Percentiles rank a stretch among this genome's conserved stretches.
These are phyloP conservation scores for Chamaenerion angustifolium DNA, from an alignment of 345 rosid genomes.

Conservation along the genomic window DNA sequence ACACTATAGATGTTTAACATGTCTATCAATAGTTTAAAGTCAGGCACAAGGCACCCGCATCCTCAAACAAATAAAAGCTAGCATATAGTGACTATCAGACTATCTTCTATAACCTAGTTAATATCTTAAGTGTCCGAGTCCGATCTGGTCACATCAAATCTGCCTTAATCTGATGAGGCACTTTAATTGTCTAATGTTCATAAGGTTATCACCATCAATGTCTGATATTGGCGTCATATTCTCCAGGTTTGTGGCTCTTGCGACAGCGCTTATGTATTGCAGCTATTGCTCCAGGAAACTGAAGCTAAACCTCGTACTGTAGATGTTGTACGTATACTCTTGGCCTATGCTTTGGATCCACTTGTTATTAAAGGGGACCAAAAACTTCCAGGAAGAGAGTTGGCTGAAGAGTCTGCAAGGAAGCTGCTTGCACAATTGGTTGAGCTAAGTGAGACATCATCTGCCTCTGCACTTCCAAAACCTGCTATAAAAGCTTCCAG, in stretches of 20 bases:
- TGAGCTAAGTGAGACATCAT: constrained; percentile 47
- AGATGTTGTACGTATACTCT: constrained; percentile 60
- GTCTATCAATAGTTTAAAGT: no score
- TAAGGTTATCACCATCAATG: no score
- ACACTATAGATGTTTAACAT: no score
- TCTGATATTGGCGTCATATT: not conserved
- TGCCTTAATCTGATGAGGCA: no score
- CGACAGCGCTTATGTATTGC: constrained; percentile 82
- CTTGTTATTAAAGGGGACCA: constrained; percentile 39
- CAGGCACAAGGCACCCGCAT: no score
- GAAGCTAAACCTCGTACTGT: constrained; percentile 74
- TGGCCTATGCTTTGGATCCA: constrained; percentile 64
- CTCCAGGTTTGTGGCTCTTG: constrained; percentile 75
- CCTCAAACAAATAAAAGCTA: no score
- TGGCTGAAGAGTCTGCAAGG: constrained; percentile 45
- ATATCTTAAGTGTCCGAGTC: no score
- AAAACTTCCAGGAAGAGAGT: constrained; percentile 36
- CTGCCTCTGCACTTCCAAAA: constrained; percentile 37
- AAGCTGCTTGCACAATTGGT: constrained; percentile 61
- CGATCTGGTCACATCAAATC: no score
- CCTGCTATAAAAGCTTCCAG: constrained; percentile 22
- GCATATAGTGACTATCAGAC: no score
- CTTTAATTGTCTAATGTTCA: no score
- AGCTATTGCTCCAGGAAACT: constrained; percentile 43
- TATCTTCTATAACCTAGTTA: no score